Conservation (phyloP, 306 rosid species). For the Canavalia gladiata region DNA sequence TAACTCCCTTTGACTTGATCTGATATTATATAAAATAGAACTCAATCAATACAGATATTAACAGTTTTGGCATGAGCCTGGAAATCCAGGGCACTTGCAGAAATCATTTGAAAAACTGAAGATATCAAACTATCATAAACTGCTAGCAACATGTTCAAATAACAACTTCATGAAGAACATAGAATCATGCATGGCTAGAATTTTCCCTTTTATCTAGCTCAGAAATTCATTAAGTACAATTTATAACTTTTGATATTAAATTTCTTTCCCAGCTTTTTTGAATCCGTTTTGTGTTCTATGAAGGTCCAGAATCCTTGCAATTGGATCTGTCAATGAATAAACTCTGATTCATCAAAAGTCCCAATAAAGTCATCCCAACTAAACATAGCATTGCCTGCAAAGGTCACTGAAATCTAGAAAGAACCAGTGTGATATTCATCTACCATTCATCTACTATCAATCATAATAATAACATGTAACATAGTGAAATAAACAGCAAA, state of each 20-base stretch:
- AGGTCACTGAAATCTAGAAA: not conserved
- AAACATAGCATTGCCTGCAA: not conserved
- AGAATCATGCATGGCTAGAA: slow-evolving; percentile 11
- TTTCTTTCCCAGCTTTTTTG: not conserved
- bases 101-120: slow-evolving; percentile 8
- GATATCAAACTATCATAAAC: slow-evolving; percentile 13
- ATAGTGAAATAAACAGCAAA: not conserved
- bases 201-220: slow-evolving; percentile 7
- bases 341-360: slow-evolving; percentile 23
- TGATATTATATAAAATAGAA: slow-evolving; percentile 45
- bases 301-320: slow-evolving; percentile 20
- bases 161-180: slow-evolving; percentile 18
- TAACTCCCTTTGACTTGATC: slow-evolving; percentile 98
- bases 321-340: not conserved
- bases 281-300: not conserved
- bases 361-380: not conserved
- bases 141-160: slow-evolving; percentile 1
- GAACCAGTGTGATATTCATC: slow-evolving; percentile 28
- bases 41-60: not conserved
- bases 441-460: slow-evolving; percentile 42
- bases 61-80: not conserved
- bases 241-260: not conserved
- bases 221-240: slow-evolving; percentile 1
- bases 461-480: not conserved
- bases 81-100: not conserved